Evolutionary conservation across 208 protist species (phyloP), one percentile per base, ranked within the genome.

Genomic region (Trypanosoma vivax): DNA sequence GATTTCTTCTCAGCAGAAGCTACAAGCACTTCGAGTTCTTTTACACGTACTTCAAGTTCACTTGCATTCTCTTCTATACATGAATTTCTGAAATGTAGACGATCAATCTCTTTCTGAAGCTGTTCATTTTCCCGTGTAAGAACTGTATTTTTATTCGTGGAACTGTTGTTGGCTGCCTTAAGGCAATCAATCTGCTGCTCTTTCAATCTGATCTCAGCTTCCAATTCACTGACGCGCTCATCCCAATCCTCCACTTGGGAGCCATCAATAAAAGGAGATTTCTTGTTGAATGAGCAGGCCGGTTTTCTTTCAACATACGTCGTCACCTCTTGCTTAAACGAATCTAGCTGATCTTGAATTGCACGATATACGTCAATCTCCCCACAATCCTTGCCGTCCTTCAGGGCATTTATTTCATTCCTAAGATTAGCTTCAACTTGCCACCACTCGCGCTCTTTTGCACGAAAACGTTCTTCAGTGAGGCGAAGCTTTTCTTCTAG

Each of bases 401-500:
- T 64, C 5, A 78, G 37, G 18, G 29, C n/a, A n/a, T 54, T 55
- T 9, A 86, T 67, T 39, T 68, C 60, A 21, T 45, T 43, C 35
- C 64, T 48, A 18, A 92, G 46, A 9, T 62, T 55, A 31, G 33
- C 45, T 46, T 87, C 79, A 13, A 48, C 42, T 35, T 58, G 50
- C 19, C 68, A 39, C 79, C 76, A 88, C 37, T 78, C 73, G 34
- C 76, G 70, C 49, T 92, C 83, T 61, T 81, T 88, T 23, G 50
- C 27, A 73, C 79, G 82, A 41, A 65, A 50, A 27, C 59, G 66
- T 27, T 92, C 53, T 38, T 85, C 64, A 16, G 51, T 21, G 13
- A 76, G 65, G 34, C 75, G 77, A 33, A 92, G 35, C 40, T 84
- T 88, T 25, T 60, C 28, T 42, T 92, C 83, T 33, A 92, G 77